A percentile compares a stretch with the other conserved stretches of the same genome.
Evolutionary conservation across 2,329 filamentous ascomycete genomes (phyloP).

Genomic region (Colletotrichum acutatum): DNA sequence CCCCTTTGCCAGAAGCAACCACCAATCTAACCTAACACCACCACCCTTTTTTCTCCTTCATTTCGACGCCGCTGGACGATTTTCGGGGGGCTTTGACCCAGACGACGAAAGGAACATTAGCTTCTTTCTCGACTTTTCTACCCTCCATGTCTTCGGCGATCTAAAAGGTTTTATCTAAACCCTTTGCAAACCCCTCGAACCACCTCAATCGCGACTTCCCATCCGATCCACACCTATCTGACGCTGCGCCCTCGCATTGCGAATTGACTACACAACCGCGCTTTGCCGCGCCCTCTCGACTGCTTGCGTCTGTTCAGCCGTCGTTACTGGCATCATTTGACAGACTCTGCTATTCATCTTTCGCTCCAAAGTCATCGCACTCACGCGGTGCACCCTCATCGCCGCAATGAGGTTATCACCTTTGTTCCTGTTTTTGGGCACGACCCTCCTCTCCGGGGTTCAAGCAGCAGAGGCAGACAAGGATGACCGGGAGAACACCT

Average conservation of each 20-base stretch:
- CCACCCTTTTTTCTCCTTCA: slow-evolving; percentile 10
- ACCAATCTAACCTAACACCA: slow-evolving; percentile 13
- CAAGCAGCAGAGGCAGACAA: slow-evolving; percentile 51
- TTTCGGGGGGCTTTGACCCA: slow-evolving; percentile 27
- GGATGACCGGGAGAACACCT: slow-evolving; percentile 56
- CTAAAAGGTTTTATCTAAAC: slow-evolving; percentile 27
- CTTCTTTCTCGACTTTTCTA: slow-evolving; percentile 17
- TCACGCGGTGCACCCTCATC: slow-evolving; percentile 27
- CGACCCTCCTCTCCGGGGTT: slow-evolving; percentile 52
- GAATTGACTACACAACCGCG: slow-evolving; percentile 22
- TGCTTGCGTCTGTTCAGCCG: not conserved
- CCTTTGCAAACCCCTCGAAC: slow-evolving; percentile 22
- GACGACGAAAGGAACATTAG: slow-evolving; percentile 24
- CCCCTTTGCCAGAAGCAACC: slow-evolving; percentile 32
- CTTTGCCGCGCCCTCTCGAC: slow-evolving; percentile 6
- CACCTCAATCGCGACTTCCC: slow-evolving; percentile 18
- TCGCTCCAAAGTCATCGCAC: slow-evolving; percentile 4
- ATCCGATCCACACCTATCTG: slow-evolving; percentile 22
- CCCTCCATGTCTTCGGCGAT: slow-evolving; percentile 29
- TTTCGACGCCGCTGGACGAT: slow-evolving; percentile 33
- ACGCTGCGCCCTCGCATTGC: slow-evolving; percentile 7
- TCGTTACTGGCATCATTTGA: not conserved
- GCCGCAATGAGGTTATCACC: slow-evolving; percentile 57
- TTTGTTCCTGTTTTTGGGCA: slow-evolving; percentile 59
- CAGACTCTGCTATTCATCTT: not conserved